A percentile compares a stretch with the other conserved stretches of the same genome.
These are phyloP conservation scores for Kingdonia uniflora DNA, from an alignment of 164 flowering plant species.

Conservation along the genomic window DNA sequence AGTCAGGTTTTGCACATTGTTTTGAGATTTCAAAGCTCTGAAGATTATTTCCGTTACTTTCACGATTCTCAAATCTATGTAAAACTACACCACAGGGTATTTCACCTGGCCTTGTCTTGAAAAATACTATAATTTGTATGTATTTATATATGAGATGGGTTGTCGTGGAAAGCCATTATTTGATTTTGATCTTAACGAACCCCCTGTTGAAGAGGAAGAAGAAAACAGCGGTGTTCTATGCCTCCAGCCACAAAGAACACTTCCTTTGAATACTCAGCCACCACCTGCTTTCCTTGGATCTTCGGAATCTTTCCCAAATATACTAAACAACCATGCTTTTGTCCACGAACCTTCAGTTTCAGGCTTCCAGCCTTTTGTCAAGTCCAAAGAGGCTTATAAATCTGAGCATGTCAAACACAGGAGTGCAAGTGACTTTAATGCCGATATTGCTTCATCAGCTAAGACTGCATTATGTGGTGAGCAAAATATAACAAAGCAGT, in stretches of 20 bases:
- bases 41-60: no score
- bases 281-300: slow-evolving; percentile 28
- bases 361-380: slow-evolving; percentile 86
- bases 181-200: slow-evolving; percentile 98
- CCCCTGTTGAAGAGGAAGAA: slow-evolving; percentile 69
- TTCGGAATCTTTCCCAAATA: slow-evolving; percentile 28
- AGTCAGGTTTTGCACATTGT: no score
- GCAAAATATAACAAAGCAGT: slow-evolving; percentile 15
- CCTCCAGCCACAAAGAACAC: slow-evolving; percentile 57
- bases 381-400: slow-evolving; percentile 24
- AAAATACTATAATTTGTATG: slow-evolving; percentile 45
- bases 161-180: slow-evolving; percentile 69
- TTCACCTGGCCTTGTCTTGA: no score
- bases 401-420: slow-evolving; percentile 21
- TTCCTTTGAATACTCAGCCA: slow-evolving; percentile 33
- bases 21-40: no score
- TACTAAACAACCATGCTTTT: slow-evolving; percentile 53
- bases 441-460: slow-evolving; percentile 19
- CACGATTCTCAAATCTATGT: no score
- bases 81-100: no score
- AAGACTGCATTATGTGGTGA: slow-evolving; percentile 15
- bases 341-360: slow-evolving; percentile 81
- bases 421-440: slow-evolving; percentile 12
- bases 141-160: slow-evolving; percentile 65
- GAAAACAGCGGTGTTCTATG: slow-evolving; percentile 26